Evolutionary conservation across 202 grass and related monocot species (phyloP), one percentile per base, ranked within the genome.

Genomic region (Elaeis oleifera): DNA sequence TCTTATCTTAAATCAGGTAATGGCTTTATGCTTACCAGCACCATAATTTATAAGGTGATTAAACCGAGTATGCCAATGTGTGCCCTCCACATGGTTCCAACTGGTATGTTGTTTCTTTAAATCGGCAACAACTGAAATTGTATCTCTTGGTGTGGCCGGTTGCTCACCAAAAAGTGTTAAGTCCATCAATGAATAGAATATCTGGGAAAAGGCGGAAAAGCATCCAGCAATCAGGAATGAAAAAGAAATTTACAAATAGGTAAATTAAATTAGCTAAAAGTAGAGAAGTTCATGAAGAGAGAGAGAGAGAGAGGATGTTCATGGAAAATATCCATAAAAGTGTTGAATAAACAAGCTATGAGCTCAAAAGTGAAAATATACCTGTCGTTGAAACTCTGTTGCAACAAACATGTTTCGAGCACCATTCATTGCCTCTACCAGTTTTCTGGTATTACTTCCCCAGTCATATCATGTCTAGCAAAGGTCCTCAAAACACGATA

Each of bases 141-240:
- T 89, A 65, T 96, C 87, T 67, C 81, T 76, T 62, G 84, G 65
- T 25, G 69, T 67, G 13, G 79, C 79, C 28, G 56, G 16, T 81
- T 96, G 87, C 68, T 88, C 87, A 25, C 87, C 91, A 65, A 91
- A 89, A 68, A 96, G 76, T 58, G 74, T 91, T 51, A 96, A 71
- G 65, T 96, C 91, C 63, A 91, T 86, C 68, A 91, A 76, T 75
- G 91, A 96, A 82, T 96, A 96, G 25, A 96, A 91, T 63, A 91
- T 81, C 91, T 96, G 61, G 36, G 61, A 50, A 23, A 25, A 18
- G 20, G 23, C 4, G 73, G 13, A 72, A 65, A 20, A 75, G 55
- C 67, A 57, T 48, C 17, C 58, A 71, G 39, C 44, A 61, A 74
- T 59, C 36, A 44, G 36, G 8, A 13, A 14, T 44, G 11, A 14